phyloP scores from a whole-genome alignment of 78 protist genomes.

The Dictyostelium brefeldianum region DNA sequence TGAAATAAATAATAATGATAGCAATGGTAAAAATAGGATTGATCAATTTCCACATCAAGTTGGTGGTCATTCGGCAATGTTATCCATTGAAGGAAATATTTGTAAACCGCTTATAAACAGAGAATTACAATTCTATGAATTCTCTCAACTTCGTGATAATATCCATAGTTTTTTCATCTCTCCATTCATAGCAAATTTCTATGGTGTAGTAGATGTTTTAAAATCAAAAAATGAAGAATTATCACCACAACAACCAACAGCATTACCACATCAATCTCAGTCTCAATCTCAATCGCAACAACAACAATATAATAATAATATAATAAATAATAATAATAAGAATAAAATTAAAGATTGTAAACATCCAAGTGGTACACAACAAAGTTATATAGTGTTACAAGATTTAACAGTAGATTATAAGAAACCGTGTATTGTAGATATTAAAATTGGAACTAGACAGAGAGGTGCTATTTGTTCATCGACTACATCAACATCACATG shows the following conservation, averaged over 20 bases:
- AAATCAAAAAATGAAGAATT: slow-evolving; percentile 9
- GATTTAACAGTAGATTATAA: slow-evolving; percentile 44
- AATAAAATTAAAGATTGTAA: slow-evolving; percentile 25
- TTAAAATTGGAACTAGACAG: slow-evolving; percentile 72
- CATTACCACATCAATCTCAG: neutral
- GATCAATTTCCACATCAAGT: slow-evolving; percentile 65
- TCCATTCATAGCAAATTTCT: slow-evolving; percentile 36
- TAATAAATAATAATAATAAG: neutral
- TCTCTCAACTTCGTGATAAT: neutral
- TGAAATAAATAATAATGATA: neutral
- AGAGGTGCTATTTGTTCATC: slow-evolving; percentile 66
- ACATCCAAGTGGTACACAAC: slow-evolving; percentile 44
- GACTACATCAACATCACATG: slow-evolving; percentile 56
- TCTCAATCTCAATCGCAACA: neutral
- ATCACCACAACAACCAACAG: neutral
- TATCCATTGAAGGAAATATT: slow-evolving; percentile 34
- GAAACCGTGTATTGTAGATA: slow-evolving; percentile 68
- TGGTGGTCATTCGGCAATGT: slow-evolving; percentile 74
- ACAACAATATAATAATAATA: neutral
- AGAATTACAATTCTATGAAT: slow-evolving; percentile 59
- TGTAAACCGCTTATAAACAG: slow-evolving; percentile 62
- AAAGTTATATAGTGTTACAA: slow-evolving; percentile 39
- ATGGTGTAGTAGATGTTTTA: slow-evolving; percentile 32
- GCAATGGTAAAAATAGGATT: slow-evolving; percentile 1
- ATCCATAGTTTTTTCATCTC: slow-evolving; percentile 19